Conservation (phyloP, 352 stramenopile species). For the Peronospora farinosa region DNA sequence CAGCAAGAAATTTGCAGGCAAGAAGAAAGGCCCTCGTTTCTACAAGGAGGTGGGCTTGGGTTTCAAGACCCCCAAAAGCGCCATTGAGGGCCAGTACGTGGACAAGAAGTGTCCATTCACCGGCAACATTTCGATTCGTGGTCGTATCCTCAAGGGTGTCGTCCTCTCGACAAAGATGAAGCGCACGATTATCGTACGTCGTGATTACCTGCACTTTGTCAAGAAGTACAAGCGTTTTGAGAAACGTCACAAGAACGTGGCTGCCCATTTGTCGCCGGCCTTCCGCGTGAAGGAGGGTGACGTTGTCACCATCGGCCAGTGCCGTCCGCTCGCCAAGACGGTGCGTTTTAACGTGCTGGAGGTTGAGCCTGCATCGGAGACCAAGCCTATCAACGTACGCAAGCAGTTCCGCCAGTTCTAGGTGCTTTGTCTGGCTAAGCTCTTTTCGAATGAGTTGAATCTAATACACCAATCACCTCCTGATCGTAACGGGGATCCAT, state of each 20-base stretch:
- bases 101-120: slow-evolving; percentile 99
- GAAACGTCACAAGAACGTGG: slow-evolving; percentile 99
- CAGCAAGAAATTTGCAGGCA: slow-evolving; percentile 92
- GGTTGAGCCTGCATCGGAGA: slow-evolving; percentile 93
- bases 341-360: slow-evolving; percentile 99
- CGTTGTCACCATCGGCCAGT: slow-evolving; percentile 99
- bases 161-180: slow-evolving; percentile 99
- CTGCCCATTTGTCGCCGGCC: slow-evolving; percentile 94
- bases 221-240: slow-evolving; percentile 99
- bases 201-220: slow-evolving; percentile 99
- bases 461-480: slow-evolving; percentile 22
- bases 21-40: slow-evolving; percentile 94
- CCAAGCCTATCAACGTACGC: slow-evolving; percentile 94
- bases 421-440: slow-evolving; percentile 26
- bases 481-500: slow-evolving; percentile 22
- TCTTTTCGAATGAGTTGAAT: slow-evolving; percentile 6
- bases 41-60: slow-evolving; percentile 96
- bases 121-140: slow-evolving; percentile 98
- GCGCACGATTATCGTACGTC: slow-evolving; percentile 98
- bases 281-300: slow-evolving; percentile 99
- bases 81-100: slow-evolving; percentile 94
- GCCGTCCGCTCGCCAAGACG: slow-evolving; percentile 98
- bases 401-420: slow-evolving; percentile 99
- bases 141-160: slow-evolving; percentile 96
- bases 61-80: slow-evolving; percentile 97